These are phyloP conservation scores for Chalciporus sphaerocephalus DNA, from an alignment of 768 basidiomycete genomes.

Conservation along the genomic window DNA sequence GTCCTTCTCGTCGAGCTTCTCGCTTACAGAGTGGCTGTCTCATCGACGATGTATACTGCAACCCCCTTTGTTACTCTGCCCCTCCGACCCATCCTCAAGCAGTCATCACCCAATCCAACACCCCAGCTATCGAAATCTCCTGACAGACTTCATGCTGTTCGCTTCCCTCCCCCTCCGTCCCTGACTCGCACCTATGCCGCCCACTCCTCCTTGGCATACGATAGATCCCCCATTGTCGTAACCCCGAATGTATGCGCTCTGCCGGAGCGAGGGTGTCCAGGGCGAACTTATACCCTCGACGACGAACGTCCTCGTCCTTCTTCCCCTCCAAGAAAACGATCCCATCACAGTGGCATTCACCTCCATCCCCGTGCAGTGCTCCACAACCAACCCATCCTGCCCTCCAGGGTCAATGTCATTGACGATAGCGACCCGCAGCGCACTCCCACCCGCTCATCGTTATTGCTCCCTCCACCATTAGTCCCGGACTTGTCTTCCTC, in stretches of 20 bases:
- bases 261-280: constrained; percentile 74
- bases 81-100: constrained; percentile 58
- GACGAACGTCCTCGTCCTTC: constrained; percentile 25
- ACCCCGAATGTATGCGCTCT: constrained; percentile 68
- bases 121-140: constrained; percentile 12
- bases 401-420: neutral
- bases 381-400: neutral
- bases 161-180: constrained; percentile 39
- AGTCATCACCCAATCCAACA: constrained; percentile 20
- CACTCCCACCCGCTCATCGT: constrained; percentile 7
- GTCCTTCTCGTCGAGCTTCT: constrained; percentile 1
- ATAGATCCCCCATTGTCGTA: constrained; percentile 76
- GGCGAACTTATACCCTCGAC: constrained; percentile 58
- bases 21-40: neutral
- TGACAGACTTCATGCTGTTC: constrained; percentile 42
- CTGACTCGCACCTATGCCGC: constrained; percentile 40
- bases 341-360: constrained; percentile 32
- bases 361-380: constrained; percentile 44
- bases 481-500: constrained; percentile 49
- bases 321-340: constrained; percentile 13
- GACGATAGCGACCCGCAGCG: constrained; percentile 14
- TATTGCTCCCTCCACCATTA: constrained; percentile 42
- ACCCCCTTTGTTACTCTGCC: neutral
- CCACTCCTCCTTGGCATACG: constrained; percentile 51
- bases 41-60: constrained; percentile 9